These are phyloP conservation scores for Cavenderia fasciculata DNA, from an alignment of 78 protist species.

Conservation along the genomic window DNA sequence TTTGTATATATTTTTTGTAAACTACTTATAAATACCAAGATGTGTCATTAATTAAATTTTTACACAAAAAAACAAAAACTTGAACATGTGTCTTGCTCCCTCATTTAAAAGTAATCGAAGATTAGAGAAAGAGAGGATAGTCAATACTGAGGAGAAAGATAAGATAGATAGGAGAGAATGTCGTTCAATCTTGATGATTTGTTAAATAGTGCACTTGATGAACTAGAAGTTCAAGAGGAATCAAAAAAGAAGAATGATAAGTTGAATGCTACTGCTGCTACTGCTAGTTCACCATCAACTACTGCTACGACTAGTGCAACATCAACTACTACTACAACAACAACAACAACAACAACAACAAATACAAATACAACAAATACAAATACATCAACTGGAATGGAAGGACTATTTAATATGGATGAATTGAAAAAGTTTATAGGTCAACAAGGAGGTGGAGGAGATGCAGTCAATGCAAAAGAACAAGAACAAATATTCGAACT, in stretches of 20 bases:
- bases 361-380: constrained; percentile 20
- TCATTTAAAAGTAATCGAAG: too few species aligned
- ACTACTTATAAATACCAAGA: too few species aligned
- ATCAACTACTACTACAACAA: not conserved
- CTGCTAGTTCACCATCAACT: not conserved
- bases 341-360: not conserved
- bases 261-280: not conserved
- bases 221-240: constrained; percentile 28
- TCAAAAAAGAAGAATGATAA: not conserved
- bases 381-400: not conserved
- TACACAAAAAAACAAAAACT: too few species aligned
- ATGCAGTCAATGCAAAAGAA: too few species aligned
- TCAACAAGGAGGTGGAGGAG: not conserved
- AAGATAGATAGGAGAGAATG: too few species aligned
- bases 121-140: too few species aligned
- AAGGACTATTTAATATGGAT: not conserved
- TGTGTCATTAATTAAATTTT: too few species aligned
- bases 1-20: too few species aligned
- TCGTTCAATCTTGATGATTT: constrained; percentile 42
- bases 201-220: constrained; percentile 69
- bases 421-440: not conserved
- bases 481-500: too few species aligned
- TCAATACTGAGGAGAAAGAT: too few species aligned
- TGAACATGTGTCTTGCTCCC: too few species aligned
- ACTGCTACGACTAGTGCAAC: not conserved